Conservation (phyloP, 73 alveolate genomes). For the Paramecium octaurelia region DNA sequence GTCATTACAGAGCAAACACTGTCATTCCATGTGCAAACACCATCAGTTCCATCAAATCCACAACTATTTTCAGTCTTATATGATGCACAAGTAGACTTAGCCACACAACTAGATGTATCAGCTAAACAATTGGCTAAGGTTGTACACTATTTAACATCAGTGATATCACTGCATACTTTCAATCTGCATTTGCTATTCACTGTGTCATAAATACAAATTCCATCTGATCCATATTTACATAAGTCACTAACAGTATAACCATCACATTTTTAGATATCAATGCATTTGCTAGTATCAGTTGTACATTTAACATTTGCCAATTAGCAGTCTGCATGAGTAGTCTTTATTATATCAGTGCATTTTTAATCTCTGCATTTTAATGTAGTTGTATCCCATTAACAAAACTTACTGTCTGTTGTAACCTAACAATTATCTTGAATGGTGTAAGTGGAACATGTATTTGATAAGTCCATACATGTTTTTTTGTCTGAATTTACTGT, state of each 20-base stretch:
- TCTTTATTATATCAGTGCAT: background rate
- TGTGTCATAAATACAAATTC: background rate
- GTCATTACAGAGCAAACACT: constrained; percentile 13
- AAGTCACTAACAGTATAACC: background rate
- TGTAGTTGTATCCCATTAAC: constrained; percentile 4
- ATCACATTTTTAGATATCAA: background rate
- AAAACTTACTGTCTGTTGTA: background rate
- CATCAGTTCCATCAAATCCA: constrained; percentile 36
- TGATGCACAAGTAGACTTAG: background rate
- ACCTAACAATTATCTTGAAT: background rate
- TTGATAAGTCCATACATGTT: constrained; percentile 22
- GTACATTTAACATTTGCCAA: background rate
- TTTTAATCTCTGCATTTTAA: constrained; percentile 4
- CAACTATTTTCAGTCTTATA: background rate
- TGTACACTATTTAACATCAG: background rate
- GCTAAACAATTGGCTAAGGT: background rate
- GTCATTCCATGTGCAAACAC: constrained; percentile 2
- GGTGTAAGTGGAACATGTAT: background rate
- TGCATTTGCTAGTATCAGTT: background rate
- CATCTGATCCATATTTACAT: constrained; percentile 5
- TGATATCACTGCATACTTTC: background rate
- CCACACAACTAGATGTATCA: background rate
- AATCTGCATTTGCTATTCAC: background rate
- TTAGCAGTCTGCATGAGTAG: constrained; percentile 11
- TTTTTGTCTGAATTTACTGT: background rate